These are phyloP conservation scores for Daedalea quercina DNA, from an alignment of 768 basidiomycete species.

Conservation along the genomic window DNA sequence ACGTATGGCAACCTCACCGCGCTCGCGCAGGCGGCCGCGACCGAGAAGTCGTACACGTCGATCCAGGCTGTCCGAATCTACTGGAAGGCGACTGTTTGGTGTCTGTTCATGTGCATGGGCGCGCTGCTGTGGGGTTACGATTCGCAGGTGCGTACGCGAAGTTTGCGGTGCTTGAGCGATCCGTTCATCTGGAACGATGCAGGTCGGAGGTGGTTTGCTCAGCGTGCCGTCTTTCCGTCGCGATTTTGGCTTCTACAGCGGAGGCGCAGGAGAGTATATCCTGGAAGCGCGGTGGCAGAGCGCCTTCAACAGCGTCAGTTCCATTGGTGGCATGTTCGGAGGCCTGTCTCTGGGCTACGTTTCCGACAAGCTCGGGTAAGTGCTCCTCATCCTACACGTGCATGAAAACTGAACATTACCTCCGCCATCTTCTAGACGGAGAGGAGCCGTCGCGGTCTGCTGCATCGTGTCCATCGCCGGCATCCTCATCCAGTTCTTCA, in stretches of 20 bases:
- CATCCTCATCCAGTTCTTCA: constrained; percentile 48
- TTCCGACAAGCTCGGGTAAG: constrained; percentile 4
- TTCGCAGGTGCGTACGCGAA: background rate
- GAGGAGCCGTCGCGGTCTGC: constrained; percentile 59
- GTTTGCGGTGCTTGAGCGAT: background rate
- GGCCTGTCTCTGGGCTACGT: constrained; percentile 3
- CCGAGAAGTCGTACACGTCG: background rate
- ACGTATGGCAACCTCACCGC: background rate
- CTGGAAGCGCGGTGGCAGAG: constrained; percentile 2
- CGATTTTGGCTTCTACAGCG: background rate
- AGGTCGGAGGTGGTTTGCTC: constrained; percentile 4
- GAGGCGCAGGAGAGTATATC: background rate
- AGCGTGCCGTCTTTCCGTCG: constrained; percentile 4
- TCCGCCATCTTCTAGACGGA: constrained; percentile 38
- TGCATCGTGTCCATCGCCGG: constrained; percentile 53
- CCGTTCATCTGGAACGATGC: background rate
- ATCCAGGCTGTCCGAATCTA: background rate
- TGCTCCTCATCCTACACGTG: background rate
- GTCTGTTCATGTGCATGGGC: constrained; percentile 8
- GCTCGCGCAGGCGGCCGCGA: constrained; percentile 2
- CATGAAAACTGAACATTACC: background rate
- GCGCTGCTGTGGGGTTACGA: constrained; percentile 5
- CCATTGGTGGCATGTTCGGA: constrained; percentile 4
- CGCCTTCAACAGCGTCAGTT: constrained; percentile 5
- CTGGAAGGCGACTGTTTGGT: constrained; percentile 3